Percentiles rank a stretch among this genome's conserved stretches.
Conservation (phyloP, 1,284 basidiomycete species). For the Fomitopsis palustris region DNA sequence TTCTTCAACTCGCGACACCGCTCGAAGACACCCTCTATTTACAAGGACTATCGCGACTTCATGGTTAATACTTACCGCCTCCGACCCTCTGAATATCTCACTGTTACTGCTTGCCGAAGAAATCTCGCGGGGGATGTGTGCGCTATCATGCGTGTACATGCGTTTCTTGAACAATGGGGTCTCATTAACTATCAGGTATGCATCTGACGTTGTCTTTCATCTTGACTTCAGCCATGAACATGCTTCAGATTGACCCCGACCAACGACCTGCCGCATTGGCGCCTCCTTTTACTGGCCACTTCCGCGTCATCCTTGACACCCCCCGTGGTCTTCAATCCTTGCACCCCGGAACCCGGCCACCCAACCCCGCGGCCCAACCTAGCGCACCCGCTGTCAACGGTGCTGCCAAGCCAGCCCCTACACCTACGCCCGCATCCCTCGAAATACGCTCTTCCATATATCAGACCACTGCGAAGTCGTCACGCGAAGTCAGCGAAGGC, state of each 20-base stretch:
- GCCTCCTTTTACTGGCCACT: slow-evolving; percentile 98
- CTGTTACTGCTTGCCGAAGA: slow-evolving; percentile 93
- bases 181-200: slow-evolving; percentile 96
- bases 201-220: slow-evolving; percentile 6
- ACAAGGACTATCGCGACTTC: slow-evolving; percentile 99
- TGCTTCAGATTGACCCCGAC: slow-evolving; percentile 90
- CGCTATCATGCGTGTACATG: slow-evolving; percentile 98
- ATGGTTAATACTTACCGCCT: slow-evolving; percentile 99
- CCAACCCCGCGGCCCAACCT: slow-evolving; percentile 39
- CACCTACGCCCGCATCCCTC: slow-evolving; percentile 66
- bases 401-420: slow-evolving; percentile 37
- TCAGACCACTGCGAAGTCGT: slow-evolving; percentile 81
- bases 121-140: slow-evolving; percentile 98
- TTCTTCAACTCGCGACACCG: slow-evolving; percentile 97
- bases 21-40: slow-evolving; percentile 94
- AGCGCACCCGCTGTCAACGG: slow-evolving; percentile 47
- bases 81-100: slow-evolving; percentile 94
- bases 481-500: slow-evolving; percentile 57
- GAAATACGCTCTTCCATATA: slow-evolving; percentile 87
- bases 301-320: slow-evolving; percentile 95
- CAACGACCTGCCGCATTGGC: slow-evolving; percentile 91
- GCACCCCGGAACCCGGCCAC: slow-evolving; percentile 83
- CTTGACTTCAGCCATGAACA: not conserved
- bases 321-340: slow-evolving; percentile 94
- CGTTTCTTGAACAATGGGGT: slow-evolving; percentile 99